Evolutionary conservation across 2,329 filamentous ascomycete genomes (phyloP), one percentile per base, ranked within the genome.

Genomic region (Fusarium ambrosium): DNA sequence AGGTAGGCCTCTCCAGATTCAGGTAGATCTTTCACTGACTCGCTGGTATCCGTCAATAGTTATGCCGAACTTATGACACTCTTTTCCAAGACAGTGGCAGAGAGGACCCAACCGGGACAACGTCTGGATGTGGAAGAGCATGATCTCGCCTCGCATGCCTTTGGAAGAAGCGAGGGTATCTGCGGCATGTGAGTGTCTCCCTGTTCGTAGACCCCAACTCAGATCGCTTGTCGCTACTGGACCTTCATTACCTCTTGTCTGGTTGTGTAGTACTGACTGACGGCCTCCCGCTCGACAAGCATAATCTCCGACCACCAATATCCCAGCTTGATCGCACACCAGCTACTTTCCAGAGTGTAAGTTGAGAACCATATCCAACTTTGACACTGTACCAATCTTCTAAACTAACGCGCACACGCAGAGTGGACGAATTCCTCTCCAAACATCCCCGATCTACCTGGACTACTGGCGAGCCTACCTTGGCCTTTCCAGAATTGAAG

Each of bases 71-170:
- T 97, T 88, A 94, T 97, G 91, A 93, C 91, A 64, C 87, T 98
- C 79, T 96, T 97, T 86, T 90, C 91, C 83, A 94, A 94, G 85
- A 96, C 93, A n/a, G 93, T 98, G 59, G 96, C 96, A 71, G 94
- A 97, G 85, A 90, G 94, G 78, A 98, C 95, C 70, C 88, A 88
- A 69, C 90, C 92, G n/a, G 95, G 93, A 65, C 92, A 95, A 84
- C 89, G 94, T 82, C 94, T 97, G 84, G 94, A 95, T 81, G 92
- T 97, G 66, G 93, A 97, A 84, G 92, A 97, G 84, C 90, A 95
- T 43, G 39, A 43, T 20, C 39, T 43, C n/a, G 39, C 20, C 10
- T 43, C n/a, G n/a, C 39, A 43, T 20, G n/a, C 39, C 39, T 20
- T 13, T 7, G 39, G n/a, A 20, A 43, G 39, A 20, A 86, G 91